Base-by-base conservation (phyloP, 75 land plant genomes). In the Ceratopteris richardii region DNA sequence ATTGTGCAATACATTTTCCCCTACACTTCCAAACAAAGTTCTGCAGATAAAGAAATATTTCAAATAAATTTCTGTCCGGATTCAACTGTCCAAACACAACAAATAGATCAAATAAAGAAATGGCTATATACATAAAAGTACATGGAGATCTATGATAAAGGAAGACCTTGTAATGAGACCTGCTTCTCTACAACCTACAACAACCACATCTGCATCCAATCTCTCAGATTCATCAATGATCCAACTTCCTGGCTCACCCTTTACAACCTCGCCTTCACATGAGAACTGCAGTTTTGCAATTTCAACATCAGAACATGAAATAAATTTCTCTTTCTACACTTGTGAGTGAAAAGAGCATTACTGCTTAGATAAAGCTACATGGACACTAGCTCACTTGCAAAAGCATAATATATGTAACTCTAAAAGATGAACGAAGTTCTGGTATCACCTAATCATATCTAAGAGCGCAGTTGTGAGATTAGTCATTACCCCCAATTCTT, bases 191-290 rank as follows among this genome's bases (percentile, higher is more conserved):
- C 77, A 69, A 24, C 77, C 77, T 42, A 74, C 77, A 29, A 69
- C 72, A 47, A 74, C 50, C 60, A 74, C 47, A 40, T 74, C 77
- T 33, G 77, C 77, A 2, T 16, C 25, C 31, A 74, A 23, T 26
- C 73, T 53, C 25, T 62, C 54, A 19, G 61, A 69, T 43, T 74
- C 73, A 12, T 74, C 77, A 4, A 74, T 57, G 24, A 74, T 74
- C 77, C 77, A 74, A 29, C 73, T 74, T 36, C 74, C 61, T 17
- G 77, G 66, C 6, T 74, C 74, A 2, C 77, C 77, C 37, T 69
- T 74, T 61, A 74, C 77, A n/a, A 74, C 77, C 47, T 74, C 74
- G 23, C 77, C 77, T 55, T 70, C 74, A 62, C 77, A 74, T 6
- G 66, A 43, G 13, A 74, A 56, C 77, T 74, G 68, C 17, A 44